Evolutionary conservation across 805 yeast genomes (phyloP).

Genomic region (Candida sithepensis): DNA sequence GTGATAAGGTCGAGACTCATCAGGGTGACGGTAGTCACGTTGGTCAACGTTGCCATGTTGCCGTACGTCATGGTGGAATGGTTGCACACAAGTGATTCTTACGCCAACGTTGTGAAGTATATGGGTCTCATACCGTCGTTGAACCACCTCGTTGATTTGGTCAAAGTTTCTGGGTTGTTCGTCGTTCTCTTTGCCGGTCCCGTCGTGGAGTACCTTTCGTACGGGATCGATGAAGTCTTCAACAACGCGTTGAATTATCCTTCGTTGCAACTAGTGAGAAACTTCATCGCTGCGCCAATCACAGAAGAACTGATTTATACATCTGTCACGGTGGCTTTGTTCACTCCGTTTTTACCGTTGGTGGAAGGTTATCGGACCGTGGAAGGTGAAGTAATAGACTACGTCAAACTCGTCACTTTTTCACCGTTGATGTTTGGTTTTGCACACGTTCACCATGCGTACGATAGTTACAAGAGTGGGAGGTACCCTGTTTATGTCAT

Average conservation of each 20-base stretch:
- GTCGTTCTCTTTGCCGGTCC: conserved; percentile 48
- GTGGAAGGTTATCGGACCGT: neutral
- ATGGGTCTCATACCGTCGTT: conserved; percentile 16
- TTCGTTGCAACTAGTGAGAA: conserved; percentile 43
- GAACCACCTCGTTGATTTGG: conserved; percentile 15
- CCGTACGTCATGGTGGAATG: conserved; percentile 29
- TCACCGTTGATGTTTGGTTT: conserved; percentile 70
- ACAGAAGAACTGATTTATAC: conserved; percentile 77
- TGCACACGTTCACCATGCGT: conserved; percentile 78
- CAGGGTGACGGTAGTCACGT: conserved; percentile 34
- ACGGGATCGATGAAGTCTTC: conserved; percentile 10
- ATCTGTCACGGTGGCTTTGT: conserved; percentile 36
- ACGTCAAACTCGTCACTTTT: conserved; percentile 6
- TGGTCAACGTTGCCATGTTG: conserved; percentile 26
- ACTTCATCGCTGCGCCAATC: conserved; percentile 66
- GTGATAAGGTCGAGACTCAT: conserved; percentile 41
- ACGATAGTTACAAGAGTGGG: conserved; percentile 36
- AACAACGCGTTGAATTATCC: conserved; percentile 3
- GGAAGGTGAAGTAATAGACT: neutral
- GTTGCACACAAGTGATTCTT: conserved; percentile 11
- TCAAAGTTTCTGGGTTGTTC: conserved; percentile 29
- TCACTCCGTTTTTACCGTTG: conserved; percentile 24
- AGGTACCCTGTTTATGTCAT: conserved; percentile 30
- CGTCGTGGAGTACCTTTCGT: conserved; percentile 32
- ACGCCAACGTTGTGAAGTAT: conserved; percentile 2